A percentile compares a stretch with the other conserved stretches of the same genome.
Conservation (phyloP, 2,329 filamentous ascomycete genomes). For the Fusarium sp. region DNA sequence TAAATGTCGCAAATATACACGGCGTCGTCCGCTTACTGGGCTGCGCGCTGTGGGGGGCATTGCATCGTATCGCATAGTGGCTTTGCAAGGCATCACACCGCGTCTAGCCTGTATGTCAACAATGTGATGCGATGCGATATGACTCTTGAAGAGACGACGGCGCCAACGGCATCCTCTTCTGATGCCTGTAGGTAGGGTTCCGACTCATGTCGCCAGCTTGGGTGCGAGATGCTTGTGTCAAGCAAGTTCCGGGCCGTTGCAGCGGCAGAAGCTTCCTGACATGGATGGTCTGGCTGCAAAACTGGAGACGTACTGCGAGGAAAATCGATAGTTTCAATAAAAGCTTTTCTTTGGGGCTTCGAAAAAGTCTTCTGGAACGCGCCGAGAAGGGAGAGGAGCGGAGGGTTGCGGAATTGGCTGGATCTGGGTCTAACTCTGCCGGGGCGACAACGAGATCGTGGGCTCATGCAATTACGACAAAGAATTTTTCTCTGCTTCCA, state of each 20-base stretch:
- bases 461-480: conserved; percentile 9
- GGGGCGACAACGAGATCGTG: conserved; percentile 6
- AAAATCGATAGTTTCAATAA: conserved; percentile 31
- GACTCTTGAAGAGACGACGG: background rate
- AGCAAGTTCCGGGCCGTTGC: conserved; percentile 27
- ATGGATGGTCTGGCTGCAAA: conserved; percentile 20
- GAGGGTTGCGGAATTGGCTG: conserved; percentile 16
- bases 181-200: conserved; percentile 11
- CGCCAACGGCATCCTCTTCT: conserved; percentile 8
- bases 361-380: conserved; percentile 30
- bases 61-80: background rate
- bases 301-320: conserved; percentile 9
- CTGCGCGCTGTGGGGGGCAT: conserved; percentile 3
- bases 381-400: conserved; percentile 1
- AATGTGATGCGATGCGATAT: conserved; percentile 5
- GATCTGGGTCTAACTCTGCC: conserved; percentile 13
- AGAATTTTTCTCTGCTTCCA: conserved; percentile 15
- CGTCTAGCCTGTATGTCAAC: conserved; percentile 7
- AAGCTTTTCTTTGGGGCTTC: conserved; percentile 13
- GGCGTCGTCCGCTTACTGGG: conserved; percentile 16
- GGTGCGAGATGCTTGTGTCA: conserved; percentile 10
- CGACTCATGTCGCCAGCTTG: conserved; percentile 23
- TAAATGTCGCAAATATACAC: conserved; percentile 19
- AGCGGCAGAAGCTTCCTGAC: conserved; percentile 18
- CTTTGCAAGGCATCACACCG: background rate